phyloP scores from a whole-genome alignment of 1,284 basidiomycete genomes.

The Schizophyllum commune region DNA sequence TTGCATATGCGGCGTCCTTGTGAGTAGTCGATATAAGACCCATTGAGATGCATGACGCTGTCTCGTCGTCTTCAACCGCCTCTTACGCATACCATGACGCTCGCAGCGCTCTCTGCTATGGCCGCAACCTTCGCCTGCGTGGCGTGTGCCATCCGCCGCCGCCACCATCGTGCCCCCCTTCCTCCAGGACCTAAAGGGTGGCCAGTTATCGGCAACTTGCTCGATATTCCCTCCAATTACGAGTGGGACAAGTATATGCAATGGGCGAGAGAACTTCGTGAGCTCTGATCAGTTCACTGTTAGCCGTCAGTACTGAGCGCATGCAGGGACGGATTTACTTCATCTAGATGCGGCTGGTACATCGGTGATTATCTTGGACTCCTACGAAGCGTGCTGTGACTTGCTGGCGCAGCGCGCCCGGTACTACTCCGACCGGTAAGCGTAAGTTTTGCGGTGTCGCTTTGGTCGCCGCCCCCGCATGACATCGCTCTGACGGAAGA shows the following conservation, averaged over 20 bases:
- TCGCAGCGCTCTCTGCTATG: no score
- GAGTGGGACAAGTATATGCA: slow-evolving; percentile 13
- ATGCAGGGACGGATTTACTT: slow-evolving; percentile 4
- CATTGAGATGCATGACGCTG: no score
- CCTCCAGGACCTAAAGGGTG: slow-evolving; percentile 10
- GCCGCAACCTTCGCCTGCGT: not conserved
- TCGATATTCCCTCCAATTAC: slow-evolving; percentile 12
- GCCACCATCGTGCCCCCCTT: no score
- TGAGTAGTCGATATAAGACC: no score
- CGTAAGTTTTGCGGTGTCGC: not conserved
- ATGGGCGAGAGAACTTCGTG: slow-evolving; percentile 14
- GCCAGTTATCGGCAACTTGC: slow-evolving; percentile 16
- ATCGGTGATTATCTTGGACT: slow-evolving; percentile 4
- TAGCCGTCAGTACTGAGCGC: not conserved
- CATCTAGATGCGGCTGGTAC: slow-evolving; percentile 5
- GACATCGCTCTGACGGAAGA: not conserved
- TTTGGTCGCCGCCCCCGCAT: not conserved
- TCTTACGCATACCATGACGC: no score
- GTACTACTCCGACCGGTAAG: slow-evolving; percentile 5
- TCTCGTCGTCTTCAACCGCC: no score
- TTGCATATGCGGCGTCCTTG: no score
- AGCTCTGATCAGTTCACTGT: not conserved
- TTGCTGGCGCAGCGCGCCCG: slow-evolving; percentile 4
- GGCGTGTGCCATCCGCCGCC: slow-evolving; percentile 11
- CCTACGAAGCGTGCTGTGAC: not conserved